Evolutionary conservation across 116 monocot species (phyloP).

Genomic region (Trichopus zeylanicus): DNA sequence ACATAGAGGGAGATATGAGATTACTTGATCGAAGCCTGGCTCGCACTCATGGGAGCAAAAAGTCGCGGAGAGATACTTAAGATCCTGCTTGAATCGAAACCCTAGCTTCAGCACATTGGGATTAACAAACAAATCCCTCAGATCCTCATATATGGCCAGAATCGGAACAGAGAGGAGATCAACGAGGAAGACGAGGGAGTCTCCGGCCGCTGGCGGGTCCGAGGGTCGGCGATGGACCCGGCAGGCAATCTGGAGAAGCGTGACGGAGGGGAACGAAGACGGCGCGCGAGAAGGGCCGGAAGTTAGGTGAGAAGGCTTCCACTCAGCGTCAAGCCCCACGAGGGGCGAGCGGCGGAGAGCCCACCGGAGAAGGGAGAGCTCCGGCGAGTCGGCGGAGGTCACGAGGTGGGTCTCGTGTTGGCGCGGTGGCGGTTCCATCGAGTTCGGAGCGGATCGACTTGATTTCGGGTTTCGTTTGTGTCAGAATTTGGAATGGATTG

Average conservation of each 20-base stretch:
- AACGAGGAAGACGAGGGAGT: slow-evolving; percentile 57
- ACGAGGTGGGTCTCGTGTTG: slow-evolving; percentile 41
- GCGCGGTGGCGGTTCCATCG: background rate
- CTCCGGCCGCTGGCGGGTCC: background rate
- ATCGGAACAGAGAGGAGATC: slow-evolving; percentile 63
- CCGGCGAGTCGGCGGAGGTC: slow-evolving; percentile 41
- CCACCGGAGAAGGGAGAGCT: slow-evolving; percentile 33
- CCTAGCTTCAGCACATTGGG: slow-evolving; percentile 69
- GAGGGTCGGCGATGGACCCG: slow-evolving; percentile 5
- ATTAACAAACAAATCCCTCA: slow-evolving; percentile 59
- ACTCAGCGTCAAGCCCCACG: slow-evolving; percentile 84
- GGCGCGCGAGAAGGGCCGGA: background rate
- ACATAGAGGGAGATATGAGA: slow-evolving; percentile 1
- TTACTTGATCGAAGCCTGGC: slow-evolving; percentile 69
- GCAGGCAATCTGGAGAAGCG: slow-evolving; percentile 95
- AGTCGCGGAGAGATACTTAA: slow-evolving; percentile 74
- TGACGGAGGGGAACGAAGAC: slow-evolving; percentile 50
- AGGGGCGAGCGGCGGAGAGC: slow-evolving; percentile 49
- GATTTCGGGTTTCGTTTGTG: too few relatives aligned
- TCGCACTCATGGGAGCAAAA: slow-evolving; percentile 48
- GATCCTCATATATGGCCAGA: slow-evolving; percentile 29
- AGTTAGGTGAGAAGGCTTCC: slow-evolving; percentile 54
- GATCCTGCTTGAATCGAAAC: slow-evolving; percentile 92
- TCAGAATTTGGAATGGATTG: too few relatives aligned
- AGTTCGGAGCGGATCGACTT: background rate